These are phyloP conservation scores for Xylaria intraflava DNA, from an alignment of 495 filamentous ascomycete genomes.

Conservation along the genomic window DNA sequence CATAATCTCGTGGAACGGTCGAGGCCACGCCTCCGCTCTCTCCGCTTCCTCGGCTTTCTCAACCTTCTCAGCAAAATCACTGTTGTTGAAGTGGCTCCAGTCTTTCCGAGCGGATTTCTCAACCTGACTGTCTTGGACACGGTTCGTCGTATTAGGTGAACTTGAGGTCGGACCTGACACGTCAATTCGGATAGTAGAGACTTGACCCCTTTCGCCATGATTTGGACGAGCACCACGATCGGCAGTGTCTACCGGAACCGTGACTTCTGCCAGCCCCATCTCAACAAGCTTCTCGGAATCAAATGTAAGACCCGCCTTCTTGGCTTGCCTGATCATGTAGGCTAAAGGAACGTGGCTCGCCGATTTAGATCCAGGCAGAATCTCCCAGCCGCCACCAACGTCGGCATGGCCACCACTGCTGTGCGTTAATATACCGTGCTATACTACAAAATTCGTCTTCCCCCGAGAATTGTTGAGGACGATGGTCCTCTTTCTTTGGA, in stretches of 20 bases:
- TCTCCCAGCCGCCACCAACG: conserved; percentile 78
- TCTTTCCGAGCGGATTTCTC: not conserved
- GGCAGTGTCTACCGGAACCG: conserved; percentile 20
- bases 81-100: conserved; percentile 16
- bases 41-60: too few relatives aligned
- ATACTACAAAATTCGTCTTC: not conserved
- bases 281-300: conserved; percentile 61
- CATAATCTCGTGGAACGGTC: conserved; percentile 50
- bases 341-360: conserved; percentile 70
- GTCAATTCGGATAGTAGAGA: conserved; percentile 34
- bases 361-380: conserved; percentile 48
- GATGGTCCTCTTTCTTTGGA: not conserved
- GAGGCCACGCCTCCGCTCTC: not conserved
- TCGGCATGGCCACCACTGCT: conserved; percentile 64
- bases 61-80: conserved; percentile 14
- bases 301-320: conserved; percentile 64
- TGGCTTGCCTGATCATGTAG: conserved; percentile 81
- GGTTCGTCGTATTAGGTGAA: not conserved
- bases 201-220: not conserved
- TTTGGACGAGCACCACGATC: not conserved
- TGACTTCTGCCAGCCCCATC: conserved; percentile 47
- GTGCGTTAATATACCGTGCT: not conserved
- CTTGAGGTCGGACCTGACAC: conserved; percentile 18
- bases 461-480: not conserved
- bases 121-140: conserved; percentile 11